Conservation (phyloP, 1,139 yeast genomes). For the Geotrichum bryndzae region DNA sequence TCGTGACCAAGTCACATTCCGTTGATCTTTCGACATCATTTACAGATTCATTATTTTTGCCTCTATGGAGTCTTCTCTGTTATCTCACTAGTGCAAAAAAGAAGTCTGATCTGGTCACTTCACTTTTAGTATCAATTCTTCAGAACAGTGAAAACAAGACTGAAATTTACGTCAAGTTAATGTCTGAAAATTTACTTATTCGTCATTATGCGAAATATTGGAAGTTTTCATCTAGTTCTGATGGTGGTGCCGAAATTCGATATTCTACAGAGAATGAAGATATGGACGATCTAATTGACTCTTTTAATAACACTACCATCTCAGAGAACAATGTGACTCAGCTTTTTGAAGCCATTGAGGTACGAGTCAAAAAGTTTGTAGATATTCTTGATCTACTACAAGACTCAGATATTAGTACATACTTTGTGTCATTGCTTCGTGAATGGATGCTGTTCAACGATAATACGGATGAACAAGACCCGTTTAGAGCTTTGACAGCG, state of each 20-base stretch:
- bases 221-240: constrained; percentile 9
- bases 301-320: not conserved
- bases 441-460: constrained; percentile 39
- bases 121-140: constrained; percentile 8
- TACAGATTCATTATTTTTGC: constrained; percentile 35
- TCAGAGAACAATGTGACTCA: constrained; percentile 9
- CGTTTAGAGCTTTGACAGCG: constrained; percentile 54
- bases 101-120: constrained; percentile 19
- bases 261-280: not conserved
- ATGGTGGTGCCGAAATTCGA: constrained; percentile 11
- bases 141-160: constrained; percentile 4
- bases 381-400: constrained; percentile 47
- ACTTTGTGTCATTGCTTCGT: constrained; percentile 50
- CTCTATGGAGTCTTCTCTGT: constrained; percentile 59
- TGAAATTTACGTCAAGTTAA: constrained; percentile 1
- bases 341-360: constrained; percentile 47
- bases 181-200: constrained; percentile 7
- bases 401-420: constrained; percentile 42
- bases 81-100: constrained; percentile 40
- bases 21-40: constrained; percentile 26
- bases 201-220: constrained; percentile 8
- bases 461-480: constrained; percentile 39
- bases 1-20: constrained; percentile 47
- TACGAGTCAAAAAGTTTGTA: constrained; percentile 43
- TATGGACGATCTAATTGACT: constrained; percentile 7